Conservation (phyloP, 2,329 filamentous ascomycete genomes). For the Pseudogymnoascus sp. region DNA sequence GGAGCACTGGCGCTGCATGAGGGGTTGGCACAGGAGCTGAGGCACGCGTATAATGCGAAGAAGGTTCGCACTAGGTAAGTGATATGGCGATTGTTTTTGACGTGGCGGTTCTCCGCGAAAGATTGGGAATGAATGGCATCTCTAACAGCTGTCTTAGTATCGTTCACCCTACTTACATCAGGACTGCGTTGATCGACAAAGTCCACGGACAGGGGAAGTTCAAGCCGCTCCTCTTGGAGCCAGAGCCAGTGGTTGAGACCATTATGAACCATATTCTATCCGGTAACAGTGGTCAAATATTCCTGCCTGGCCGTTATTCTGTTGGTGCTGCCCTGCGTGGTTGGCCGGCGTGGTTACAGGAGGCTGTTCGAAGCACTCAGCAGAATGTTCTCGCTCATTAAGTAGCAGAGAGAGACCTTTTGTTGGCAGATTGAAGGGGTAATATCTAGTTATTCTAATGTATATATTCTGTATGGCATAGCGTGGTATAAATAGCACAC, state of each 20-base stretch:
- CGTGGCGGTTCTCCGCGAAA: neutral
- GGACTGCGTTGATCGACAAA: constrained; percentile 11
- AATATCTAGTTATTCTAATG: neutral
- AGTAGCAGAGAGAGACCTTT: neutral
- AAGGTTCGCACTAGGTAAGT: constrained; percentile 40
- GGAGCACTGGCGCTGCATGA: constrained; percentile 63
- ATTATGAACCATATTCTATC: constrained; percentile 12
- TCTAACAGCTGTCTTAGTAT: neutral
- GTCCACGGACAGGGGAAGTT: constrained; percentile 5
- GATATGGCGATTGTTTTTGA: neutral
- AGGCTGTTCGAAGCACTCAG: neutral
- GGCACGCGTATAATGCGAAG: constrained; percentile 54
- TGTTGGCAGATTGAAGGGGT: neutral
- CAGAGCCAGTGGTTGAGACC: constrained; percentile 11
- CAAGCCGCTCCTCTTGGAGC: constrained; percentile 12
- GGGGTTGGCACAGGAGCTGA: constrained; percentile 51
- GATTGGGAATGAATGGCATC: neutral
- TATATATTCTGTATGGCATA: neutral
- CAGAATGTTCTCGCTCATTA: neutral
- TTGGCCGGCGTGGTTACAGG: constrained; percentile 6
- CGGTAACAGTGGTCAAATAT: constrained; percentile 12
- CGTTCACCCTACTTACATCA: constrained; percentile 13
- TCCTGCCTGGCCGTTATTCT: constrained; percentile 9
- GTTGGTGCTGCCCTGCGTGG: neutral
- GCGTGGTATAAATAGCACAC: neutral